Evolutionary conservation across 2,329 filamentous ascomycete genomes (phyloP), one percentile per base, ranked within the genome.

Genomic region (Claviceps sp.): DNA sequence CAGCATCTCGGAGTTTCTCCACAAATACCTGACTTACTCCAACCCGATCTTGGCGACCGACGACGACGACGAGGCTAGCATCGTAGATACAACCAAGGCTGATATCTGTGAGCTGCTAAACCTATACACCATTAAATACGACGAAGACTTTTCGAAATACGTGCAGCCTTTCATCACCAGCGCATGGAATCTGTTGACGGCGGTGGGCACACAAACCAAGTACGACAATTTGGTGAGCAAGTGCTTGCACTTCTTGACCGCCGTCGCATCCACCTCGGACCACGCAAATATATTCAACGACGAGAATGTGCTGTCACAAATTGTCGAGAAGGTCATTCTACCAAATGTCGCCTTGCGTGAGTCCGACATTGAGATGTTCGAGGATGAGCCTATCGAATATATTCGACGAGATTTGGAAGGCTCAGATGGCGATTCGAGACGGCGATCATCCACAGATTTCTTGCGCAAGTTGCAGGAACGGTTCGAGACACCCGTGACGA

Each of bases 311-410:
- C 72, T 97, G 38, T 82, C 82, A 18, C 86, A 95, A 65, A 87
- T 98, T 50, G 87, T 96, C 9, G 89, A 97, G 66, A 95, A 95
- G 70, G 93, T 97, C 54, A 87, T 98, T 52, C 71, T 98, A 57
- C 91, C 93, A 9, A 98, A 98, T 62, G 81, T 98, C 54, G 85
- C 86, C 16, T 73, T 98, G 55, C 82, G 94, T 58, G 93, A 96
- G 62, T 93, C 90, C 0, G 94, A 98, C 58, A 79, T 95, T 51
- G 93, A 98, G 66, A 78, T 95, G 58, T 97, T 98, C 60, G 93
- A 98, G 65, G 94, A 98, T 64, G 94, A 98, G 71, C 93, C 93
- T 0, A 98, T 98, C 58, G 93, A 98, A 67, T 98, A 95, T 65
- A 98, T 98, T 63, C 81, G 93, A 56, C 81, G 89, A 61, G 93